A percentile compares a stretch with the other conserved stretches of the same genome.
Evolutionary conservation across 495 filamentous ascomycete genomes (phyloP).

Genomic region (Aspergillus hancockii): DNA sequence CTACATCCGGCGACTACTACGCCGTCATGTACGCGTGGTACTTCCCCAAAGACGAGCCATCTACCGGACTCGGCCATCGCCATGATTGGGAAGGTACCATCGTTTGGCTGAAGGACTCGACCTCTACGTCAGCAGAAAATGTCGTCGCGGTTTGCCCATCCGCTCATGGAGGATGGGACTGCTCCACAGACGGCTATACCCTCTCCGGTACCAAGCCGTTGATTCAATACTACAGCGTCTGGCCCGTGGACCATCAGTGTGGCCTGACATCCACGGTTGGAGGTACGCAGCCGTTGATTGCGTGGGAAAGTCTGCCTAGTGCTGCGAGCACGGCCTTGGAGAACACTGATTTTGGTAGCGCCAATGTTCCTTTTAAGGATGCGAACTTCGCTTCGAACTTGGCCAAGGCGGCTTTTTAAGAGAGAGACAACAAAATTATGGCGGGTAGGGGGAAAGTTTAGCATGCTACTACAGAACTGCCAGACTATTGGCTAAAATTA

Average conservation of each 20-base stretch:
- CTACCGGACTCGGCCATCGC: conserved; percentile 45
- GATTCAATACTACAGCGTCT: conserved; percentile 50
- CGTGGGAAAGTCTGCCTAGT: conserved; percentile 51
- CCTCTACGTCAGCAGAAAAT: conserved; percentile 40
- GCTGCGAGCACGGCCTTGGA: conserved; percentile 39
- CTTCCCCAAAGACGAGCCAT: conserved; percentile 50
- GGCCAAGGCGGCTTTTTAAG: conserved; percentile 35
- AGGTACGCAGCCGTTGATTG: conserved; percentile 53
- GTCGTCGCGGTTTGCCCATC: conserved; percentile 54
- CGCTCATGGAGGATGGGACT: conserved; percentile 54
- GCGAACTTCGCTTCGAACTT: conserved; percentile 41
- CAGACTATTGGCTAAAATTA: no score
- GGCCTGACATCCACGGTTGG: conserved; percentile 47
- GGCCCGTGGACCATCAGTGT: conserved; percentile 51
- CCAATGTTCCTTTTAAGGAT: conserved; percentile 49
- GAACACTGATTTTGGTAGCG: conserved; percentile 44
- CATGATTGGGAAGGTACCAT: conserved; percentile 56
- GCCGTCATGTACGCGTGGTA: conserved; percentile 58
- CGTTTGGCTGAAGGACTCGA: conserved; percentile 42
- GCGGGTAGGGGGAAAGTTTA: no score
- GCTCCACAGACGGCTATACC: conserved; percentile 39
- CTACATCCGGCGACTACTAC: conserved; percentile 34
- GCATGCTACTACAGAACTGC: no score
- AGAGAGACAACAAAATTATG: not conserved
- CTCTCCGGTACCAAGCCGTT: conserved; percentile 39